phyloP scores from a whole-genome alignment of 1,284 basidiomycete genomes.

The Erythrobasidium hasegawianum region DNA sequence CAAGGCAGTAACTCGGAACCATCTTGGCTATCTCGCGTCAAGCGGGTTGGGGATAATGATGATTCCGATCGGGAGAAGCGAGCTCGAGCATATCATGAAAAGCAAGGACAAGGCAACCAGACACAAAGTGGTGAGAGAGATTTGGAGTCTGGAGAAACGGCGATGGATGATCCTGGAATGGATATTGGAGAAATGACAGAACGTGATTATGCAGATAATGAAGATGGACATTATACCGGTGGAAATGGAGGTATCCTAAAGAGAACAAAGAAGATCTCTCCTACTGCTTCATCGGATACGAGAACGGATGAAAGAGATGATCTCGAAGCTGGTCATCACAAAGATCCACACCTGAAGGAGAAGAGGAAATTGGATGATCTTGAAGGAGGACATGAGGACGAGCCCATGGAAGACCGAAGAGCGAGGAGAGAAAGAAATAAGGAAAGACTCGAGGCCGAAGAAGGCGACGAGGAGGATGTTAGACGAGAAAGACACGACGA shows the following conservation, averaged over 20 bases:
- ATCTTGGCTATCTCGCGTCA: conserved; percentile 74
- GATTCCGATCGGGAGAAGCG: background rate
- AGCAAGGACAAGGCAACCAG: conserved; percentile 35
- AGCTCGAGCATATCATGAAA: conserved; percentile 18
- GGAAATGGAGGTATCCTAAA: background rate
- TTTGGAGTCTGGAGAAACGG: conserved; percentile 26
- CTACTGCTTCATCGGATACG: conserved; percentile 12
- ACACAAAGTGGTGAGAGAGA: conserved; percentile 22
- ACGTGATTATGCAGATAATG: conserved; percentile 22
- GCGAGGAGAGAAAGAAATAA: background rate
- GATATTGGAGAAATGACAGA: conserved; percentile 28
- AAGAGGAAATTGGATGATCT: background rate
- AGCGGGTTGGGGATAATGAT: conserved; percentile 55
- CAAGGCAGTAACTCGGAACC: conserved; percentile 55
- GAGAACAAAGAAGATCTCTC: conserved; percentile 12
- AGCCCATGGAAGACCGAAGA: conserved; percentile 3
- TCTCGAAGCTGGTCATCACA: no score
- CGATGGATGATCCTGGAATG: conserved; percentile 32
- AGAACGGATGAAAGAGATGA: conserved; percentile 5
- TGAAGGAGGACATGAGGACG: conserved; percentile 13
- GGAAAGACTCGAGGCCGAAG: conserved; percentile 1
- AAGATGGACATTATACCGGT: background rate
- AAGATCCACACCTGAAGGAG: no score
- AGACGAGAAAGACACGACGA: conserved; percentile 35
- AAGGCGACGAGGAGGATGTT: conserved; percentile 47